These are phyloP conservation scores for Geotrichum ghanense DNA, from an alignment of 805 yeast genomes.

Conservation along the genomic window DNA sequence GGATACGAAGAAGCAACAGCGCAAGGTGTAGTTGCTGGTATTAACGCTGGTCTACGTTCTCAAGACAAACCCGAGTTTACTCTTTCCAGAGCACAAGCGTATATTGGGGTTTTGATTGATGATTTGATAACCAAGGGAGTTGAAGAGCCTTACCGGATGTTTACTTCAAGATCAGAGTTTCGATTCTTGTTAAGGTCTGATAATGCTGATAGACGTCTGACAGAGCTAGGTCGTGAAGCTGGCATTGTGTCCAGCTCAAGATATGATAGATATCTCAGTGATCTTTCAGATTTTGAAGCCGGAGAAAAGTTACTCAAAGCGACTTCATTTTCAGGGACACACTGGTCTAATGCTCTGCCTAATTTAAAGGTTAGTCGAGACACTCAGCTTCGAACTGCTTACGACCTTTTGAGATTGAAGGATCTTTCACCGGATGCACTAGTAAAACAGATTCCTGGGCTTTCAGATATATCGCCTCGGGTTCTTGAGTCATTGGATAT, in stretches of 20 bases:
- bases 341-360: conserved; percentile 47
- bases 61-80: conserved; percentile 32
- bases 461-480: conserved; percentile 27
- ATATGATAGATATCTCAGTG: conserved; percentile 36
- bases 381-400: conserved; percentile 45
- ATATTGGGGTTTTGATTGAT: conserved; percentile 84
- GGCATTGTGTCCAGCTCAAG: conserved; percentile 62
- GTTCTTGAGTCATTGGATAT: conserved; percentile 57
- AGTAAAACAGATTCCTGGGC: conserved; percentile 27
- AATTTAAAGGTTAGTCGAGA: conserved; percentile 38
- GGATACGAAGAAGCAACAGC: conserved; percentile 99
- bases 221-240: conserved; percentile 48
- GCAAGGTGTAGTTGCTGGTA: conserved; percentile 92
- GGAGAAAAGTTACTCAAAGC: conserved; percentile 36
- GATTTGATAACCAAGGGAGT: conserved; percentile 94
- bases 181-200: conserved; percentile 84
- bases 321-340: conserved; percentile 38
- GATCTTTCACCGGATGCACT: conserved; percentile 23
- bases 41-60: conserved; percentile 70
- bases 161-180: conserved; percentile 91
- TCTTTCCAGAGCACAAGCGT: conserved; percentile 71
- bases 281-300: conserved; percentile 33
- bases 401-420: conserved; percentile 56
- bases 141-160: conserved; percentile 95
- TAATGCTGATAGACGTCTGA: conserved; percentile 82